These are phyloP conservation scores for Linnemannia schmuckeri DNA, from an alignment of 192 early-diverging fungal species.

Conservation along the genomic window DNA sequence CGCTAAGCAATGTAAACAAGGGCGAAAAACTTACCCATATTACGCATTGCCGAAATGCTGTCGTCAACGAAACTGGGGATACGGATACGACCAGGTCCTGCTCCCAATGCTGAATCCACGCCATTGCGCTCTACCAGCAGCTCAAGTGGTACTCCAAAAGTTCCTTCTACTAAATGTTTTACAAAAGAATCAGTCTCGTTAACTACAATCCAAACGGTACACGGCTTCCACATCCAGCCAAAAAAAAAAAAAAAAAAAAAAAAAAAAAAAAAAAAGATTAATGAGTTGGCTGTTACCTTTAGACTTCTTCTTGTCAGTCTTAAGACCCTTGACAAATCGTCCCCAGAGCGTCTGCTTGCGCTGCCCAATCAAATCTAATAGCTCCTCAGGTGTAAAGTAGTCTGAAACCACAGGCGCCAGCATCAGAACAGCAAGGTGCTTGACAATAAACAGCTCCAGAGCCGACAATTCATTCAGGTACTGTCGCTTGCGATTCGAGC, in stretches of 20 bases:
- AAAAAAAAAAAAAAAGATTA: neutral
- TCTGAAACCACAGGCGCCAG: slow-evolving; percentile 79
- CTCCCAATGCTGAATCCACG: slow-evolving; percentile 80
- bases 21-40: slow-evolving; percentile 69
- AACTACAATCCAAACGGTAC: neutral
- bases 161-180: slow-evolving; percentile 64
- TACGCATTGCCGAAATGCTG: slow-evolving; percentile 80
- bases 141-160: slow-evolving; percentile 94
- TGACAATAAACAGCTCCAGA: slow-evolving; percentile 85
- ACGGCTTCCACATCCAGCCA: neutral
- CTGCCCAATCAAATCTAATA: slow-evolving; percentile 81
- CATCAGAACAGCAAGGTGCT: slow-evolving; percentile 84
- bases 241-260: neutral
- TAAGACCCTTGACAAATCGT: slow-evolving; percentile 75
- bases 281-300: slow-evolving; percentile 31
- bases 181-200: neutral
- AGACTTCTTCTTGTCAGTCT: slow-evolving; percentile 64
- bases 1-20: no score
- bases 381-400: slow-evolving; percentile 77
- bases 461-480: slow-evolving; percentile 79
- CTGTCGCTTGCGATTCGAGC: slow-evolving; percentile 38
- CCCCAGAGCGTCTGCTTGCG: slow-evolving; percentile 86
- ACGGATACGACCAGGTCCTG: slow-evolving; percentile 74
- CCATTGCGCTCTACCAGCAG: slow-evolving; percentile 86
- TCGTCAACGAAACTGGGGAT: slow-evolving; percentile 90